Conservation (phyloP, 176 grass and related monocot species). For the Otatea glauca region DNA sequence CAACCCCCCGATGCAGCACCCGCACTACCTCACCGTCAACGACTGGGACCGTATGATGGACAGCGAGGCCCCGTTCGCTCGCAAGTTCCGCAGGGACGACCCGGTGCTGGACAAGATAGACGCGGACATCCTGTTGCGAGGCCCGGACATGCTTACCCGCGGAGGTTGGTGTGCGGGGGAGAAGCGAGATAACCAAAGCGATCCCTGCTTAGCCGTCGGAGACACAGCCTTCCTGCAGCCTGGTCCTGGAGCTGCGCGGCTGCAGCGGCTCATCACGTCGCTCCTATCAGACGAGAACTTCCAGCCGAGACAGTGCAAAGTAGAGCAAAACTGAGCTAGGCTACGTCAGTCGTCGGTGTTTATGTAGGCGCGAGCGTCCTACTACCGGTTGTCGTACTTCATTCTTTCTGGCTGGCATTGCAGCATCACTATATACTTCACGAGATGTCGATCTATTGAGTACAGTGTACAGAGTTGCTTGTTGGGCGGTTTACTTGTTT, state of each 20-base stretch:
- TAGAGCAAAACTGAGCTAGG: not conserved
- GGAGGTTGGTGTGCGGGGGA: conserved; percentile 66
- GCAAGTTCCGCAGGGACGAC: conserved; percentile 71
- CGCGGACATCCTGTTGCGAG: conserved; percentile 50
- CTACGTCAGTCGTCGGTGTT: not conserved
- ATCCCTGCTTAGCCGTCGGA: conserved; percentile 56
- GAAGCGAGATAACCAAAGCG: not conserved
- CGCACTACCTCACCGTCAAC: conserved; percentile 56
- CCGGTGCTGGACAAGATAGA: conserved; percentile 70
- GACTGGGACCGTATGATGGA: conserved; percentile 67
- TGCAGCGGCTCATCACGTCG: conserved; percentile 59
- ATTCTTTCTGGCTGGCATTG: not conserved
- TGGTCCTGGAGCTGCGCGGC: conserved; percentile 54
- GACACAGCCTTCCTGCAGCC: conserved; percentile 43
- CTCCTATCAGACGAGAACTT: conserved; percentile 75
- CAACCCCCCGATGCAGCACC: conserved; percentile 89
- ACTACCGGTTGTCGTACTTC: not conserved
- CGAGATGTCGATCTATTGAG: not conserved
- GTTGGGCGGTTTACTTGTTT: not conserved
- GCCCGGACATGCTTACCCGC: conserved; percentile 47
- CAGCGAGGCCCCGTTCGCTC: conserved; percentile 77
- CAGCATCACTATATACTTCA: not conserved
- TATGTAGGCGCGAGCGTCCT: not conserved
- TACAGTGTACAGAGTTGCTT: not conserved
- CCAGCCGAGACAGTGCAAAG: conserved; percentile 61